phyloP scores from a whole-genome alignment of 768 basidiomycete species.

The Naematelia aurantialba region DNA sequence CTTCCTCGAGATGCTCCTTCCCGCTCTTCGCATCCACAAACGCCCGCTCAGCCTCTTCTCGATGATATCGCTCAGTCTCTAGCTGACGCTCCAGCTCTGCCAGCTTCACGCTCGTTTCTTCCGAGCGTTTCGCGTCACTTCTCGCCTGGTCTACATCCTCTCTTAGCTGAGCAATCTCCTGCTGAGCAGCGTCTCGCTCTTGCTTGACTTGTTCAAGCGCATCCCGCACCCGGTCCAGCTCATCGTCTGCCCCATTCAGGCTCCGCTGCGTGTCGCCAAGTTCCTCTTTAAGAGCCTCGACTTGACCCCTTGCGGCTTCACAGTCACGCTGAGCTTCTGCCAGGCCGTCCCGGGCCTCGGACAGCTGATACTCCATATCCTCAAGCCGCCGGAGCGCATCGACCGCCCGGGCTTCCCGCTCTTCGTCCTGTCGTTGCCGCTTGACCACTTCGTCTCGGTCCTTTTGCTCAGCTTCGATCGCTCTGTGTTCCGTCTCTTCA shows the following conservation, averaged over 20 bases:
- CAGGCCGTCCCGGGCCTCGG: not conserved
- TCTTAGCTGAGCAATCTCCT: constrained; percentile 27
- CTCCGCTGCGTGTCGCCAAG: constrained; percentile 49
- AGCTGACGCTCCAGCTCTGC: constrained; percentile 33
- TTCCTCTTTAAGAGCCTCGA: constrained; percentile 52
- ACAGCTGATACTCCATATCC: constrained; percentile 1
- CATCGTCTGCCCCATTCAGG: constrained; percentile 27
- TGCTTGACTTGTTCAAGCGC: constrained; percentile 4
- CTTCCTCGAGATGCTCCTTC: constrained; percentile 55
- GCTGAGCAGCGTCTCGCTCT: constrained; percentile 54
- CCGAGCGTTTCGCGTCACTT: constrained; percentile 46
- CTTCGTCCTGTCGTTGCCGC: not conserved
- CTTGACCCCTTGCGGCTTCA: constrained; percentile 42
- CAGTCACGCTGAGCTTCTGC: constrained; percentile 16
- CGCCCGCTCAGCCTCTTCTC: constrained; percentile 53
- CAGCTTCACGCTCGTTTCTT: constrained; percentile 62
- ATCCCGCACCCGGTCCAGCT: not conserved
- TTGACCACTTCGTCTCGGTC: constrained; percentile 18
- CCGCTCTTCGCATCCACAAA: constrained; percentile 55
- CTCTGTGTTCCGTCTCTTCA: constrained; percentile 1
- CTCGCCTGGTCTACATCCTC: not conserved
- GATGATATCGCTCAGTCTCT: constrained; percentile 18
- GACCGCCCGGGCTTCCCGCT: not conserved
- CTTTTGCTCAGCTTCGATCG: constrained; percentile 15
- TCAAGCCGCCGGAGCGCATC: not conserved